Conservation (phyloP, 1,284 basidiomycete species). For the Cryptococcus sp. region DNA sequence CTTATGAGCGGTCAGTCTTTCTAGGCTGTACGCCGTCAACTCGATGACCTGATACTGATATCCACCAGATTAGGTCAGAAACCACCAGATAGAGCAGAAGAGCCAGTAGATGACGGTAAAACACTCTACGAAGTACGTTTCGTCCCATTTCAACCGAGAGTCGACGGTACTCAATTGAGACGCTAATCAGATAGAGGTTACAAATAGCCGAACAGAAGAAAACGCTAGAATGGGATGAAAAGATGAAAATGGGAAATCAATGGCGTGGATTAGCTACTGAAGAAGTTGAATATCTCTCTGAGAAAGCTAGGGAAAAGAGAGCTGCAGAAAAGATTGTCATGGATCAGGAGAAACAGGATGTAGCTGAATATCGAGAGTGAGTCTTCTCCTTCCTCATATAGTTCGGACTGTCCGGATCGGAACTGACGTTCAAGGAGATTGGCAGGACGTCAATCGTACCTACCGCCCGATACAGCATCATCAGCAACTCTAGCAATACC, state of each 20-base stretch:
- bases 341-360: constrained; percentile 72
- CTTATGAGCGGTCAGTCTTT: constrained; percentile 69
- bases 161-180: no score
- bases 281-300: constrained; percentile 82
- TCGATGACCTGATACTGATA: not conserved
- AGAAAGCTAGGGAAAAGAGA: constrained; percentile 68
- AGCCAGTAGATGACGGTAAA: constrained; percentile 68
- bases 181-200: not conserved
- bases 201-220: constrained; percentile 55
- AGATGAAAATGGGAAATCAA: constrained; percentile 86
- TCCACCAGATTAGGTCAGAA: constrained; percentile 69
- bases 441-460: constrained; percentile 12
- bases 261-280: constrained; percentile 86
- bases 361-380: constrained; percentile 72
- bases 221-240: constrained; percentile 91
- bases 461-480: not conserved
- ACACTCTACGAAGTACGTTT: constrained; percentile 78
- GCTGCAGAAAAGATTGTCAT: constrained; percentile 69
- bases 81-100: constrained; percentile 69
- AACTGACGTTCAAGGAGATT: constrained; percentile 27
- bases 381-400: constrained; percentile 19
- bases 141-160: not conserved
- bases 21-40: not conserved
- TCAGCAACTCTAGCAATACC: constrained; percentile 1
- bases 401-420: no score